Percentiles rank a stretch among this genome's conserved stretches.
Conservation (phyloP, 805 yeast genomes). For the Ogataea methylovora region DNA sequence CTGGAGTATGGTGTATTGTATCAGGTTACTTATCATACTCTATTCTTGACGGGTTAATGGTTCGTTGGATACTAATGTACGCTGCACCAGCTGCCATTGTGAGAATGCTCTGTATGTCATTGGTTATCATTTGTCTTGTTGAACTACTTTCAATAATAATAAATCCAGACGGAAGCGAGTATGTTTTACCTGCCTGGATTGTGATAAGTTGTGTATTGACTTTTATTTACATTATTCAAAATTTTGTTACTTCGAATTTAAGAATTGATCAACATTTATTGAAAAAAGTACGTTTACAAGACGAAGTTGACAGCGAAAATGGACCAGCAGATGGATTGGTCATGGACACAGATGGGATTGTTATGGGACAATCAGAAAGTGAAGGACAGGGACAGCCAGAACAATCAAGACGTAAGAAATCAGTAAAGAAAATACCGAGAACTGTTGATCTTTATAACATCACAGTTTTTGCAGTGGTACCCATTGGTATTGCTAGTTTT, state of each 20-base stretch:
- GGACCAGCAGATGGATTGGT: too few relatives aligned
- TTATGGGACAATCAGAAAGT: background rate
- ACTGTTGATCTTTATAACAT: conserved; percentile 83
- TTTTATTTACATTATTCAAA: conserved; percentile 72
- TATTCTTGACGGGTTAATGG: conserved; percentile 81
- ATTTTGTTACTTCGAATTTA: conserved; percentile 75
- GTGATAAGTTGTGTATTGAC: conserved; percentile 82
- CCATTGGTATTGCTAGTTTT: conserved; percentile 91
- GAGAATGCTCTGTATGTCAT: conserved; percentile 76
- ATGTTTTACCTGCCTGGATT: conserved; percentile 86
- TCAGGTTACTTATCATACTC: conserved; percentile 79
- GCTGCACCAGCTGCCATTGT: conserved; percentile 83
- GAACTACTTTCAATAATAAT: conserved; percentile 59
- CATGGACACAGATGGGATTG: too few relatives aligned
- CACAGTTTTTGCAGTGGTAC: conserved; percentile 96
- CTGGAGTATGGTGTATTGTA: conserved; percentile 91
- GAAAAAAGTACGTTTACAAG: too few relatives aligned
- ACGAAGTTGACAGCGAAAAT: too few relatives aligned
- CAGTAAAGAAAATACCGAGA: conserved; percentile 36
- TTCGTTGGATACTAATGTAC: conserved; percentile 90
- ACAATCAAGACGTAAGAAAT: background rate
- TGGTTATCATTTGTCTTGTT: conserved; percentile 63
- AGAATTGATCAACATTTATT: conserved; percentile 24
- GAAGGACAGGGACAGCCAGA: background rate
- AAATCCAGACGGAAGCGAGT: conserved; percentile 52